Conservation (phyloP, 495 filamentous ascomycete genomes). For the Articulospora tetracladia region DNA sequence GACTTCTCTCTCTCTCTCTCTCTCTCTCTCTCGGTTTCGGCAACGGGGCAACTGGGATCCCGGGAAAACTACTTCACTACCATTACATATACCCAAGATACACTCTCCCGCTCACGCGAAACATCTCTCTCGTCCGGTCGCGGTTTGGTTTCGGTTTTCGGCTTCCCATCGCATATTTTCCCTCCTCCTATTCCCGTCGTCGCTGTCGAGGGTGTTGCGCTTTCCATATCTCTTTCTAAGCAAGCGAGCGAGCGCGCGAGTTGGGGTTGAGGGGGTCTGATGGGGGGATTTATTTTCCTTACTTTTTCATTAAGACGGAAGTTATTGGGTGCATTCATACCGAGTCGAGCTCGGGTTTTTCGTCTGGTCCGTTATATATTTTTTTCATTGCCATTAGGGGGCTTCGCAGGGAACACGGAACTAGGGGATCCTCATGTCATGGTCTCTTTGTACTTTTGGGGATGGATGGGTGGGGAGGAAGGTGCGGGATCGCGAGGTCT, state of each 20-base stretch:
- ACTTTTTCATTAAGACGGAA: background rate
- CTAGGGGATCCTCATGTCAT: no score
- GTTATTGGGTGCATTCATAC: background rate
- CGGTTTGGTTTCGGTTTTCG: no score
- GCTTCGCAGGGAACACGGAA: background rate
- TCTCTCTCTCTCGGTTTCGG: background rate
- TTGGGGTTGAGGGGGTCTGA: background rate
- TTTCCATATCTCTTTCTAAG: background rate
- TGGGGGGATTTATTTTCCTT: background rate
- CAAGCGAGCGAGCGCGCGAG: background rate
- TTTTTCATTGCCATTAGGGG: background rate
- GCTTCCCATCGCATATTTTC: no score
- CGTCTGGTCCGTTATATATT: background rate
- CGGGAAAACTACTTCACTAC: background rate
- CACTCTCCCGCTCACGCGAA: conserved; percentile 18
- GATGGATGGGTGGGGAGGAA: background rate
- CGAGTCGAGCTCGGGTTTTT: background rate
- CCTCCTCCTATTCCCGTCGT: no score
- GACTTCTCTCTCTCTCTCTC: background rate
- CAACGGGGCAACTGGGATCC: background rate
- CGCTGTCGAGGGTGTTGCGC: no score
- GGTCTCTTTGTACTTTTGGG: background rate
- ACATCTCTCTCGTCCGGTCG: no score
- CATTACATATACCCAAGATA: conserved; percentile 26
- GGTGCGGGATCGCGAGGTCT: background rate